Percentiles rank a stretch among this genome's conserved stretches.
Evolutionary conservation across 805 yeast species (phyloP).

Genomic region (Yueomyces sp.): DNA sequence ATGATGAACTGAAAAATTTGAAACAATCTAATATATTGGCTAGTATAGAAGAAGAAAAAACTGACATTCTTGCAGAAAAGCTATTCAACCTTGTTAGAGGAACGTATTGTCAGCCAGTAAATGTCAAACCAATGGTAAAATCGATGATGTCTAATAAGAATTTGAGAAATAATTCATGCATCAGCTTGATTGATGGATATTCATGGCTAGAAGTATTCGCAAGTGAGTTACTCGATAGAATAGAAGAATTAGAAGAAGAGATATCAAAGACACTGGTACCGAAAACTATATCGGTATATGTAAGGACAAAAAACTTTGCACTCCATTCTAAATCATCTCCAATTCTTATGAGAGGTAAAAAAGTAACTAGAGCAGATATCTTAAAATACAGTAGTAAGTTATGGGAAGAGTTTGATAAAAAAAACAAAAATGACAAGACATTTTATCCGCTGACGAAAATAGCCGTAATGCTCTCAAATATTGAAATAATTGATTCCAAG

Average conservation of each 20-base stretch:
- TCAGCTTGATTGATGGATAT: slow-evolving; percentile 38
- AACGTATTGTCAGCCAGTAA: slow-evolving; percentile 36
- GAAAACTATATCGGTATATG: slow-evolving; percentile 30
- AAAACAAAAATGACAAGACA: slow-evolving; percentile 11
- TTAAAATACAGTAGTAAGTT: slow-evolving; percentile 26
- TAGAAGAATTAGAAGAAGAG: slow-evolving; percentile 63
- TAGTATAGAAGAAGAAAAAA: slow-evolving; percentile 28
- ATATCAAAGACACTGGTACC: slow-evolving; percentile 29
- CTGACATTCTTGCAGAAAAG: slow-evolving; percentile 35
- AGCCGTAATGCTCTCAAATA: slow-evolving; percentile 39
- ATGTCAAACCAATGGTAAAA: slow-evolving; percentile 48
- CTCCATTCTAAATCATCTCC: slow-evolving; percentile 13
- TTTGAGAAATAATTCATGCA: slow-evolving; percentile 45
- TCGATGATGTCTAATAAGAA: slow-evolving; percentile 87
- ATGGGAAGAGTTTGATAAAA: slow-evolving; percentile 27
- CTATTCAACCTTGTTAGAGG: slow-evolving; percentile 60
- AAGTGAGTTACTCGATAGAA: slow-evolving; percentile 61
- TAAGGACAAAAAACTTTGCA: slow-evolving; percentile 19
- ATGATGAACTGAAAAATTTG: slow-evolving; percentile 4
- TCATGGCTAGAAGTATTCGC: slow-evolving; percentile 78
- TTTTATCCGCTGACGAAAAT: slow-evolving; percentile 39
- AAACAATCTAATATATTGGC: slow-evolving; percentile 2
- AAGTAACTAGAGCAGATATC: slow-evolving; percentile 13
- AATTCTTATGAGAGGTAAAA: slow-evolving; percentile 4
- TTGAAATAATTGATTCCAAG: slow-evolving; percentile 31